phyloP scores from a whole-genome alignment of 805 yeast genomes.

The Candida vartiovaarae region DNA sequence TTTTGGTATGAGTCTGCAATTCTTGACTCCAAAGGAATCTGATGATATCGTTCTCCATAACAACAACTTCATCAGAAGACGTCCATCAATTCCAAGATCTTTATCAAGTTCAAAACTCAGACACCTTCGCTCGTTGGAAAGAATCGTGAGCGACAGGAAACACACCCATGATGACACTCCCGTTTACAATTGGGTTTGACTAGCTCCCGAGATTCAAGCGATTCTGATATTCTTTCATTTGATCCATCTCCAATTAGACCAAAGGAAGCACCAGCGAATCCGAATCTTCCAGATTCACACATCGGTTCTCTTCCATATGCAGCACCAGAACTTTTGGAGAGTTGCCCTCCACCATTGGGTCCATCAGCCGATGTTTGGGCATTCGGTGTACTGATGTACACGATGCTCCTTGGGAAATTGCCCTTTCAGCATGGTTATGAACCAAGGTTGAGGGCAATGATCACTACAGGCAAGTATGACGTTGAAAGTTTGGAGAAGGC shows the following conservation, averaged over 20 bases:
- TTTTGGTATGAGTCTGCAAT: conserved; percentile 69
- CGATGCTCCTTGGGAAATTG: conserved; percentile 64
- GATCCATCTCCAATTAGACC: conserved; percentile 13
- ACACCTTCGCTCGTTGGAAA: conserved; percentile 12
- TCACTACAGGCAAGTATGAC: conserved; percentile 59
- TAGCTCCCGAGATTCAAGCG: not conserved
- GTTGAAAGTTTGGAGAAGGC: conserved; percentile 36
- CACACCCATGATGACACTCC: conserved; percentile 28
- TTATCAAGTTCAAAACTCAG: conserved; percentile 21
- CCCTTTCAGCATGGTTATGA: conserved; percentile 85
- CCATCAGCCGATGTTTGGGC: conserved; percentile 88
- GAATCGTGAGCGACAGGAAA: conserved; percentile 21
- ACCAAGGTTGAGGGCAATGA: conserved; percentile 69
- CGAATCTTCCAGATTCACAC: conserved; percentile 47
- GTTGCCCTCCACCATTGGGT: conserved; percentile 53
- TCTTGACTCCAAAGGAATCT: conserved; percentile 8
- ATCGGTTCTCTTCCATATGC: conserved; percentile 93
- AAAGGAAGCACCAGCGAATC: conserved; percentile 2
- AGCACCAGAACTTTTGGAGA: conserved; percentile 72
- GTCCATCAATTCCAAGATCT: conserved; percentile 29
- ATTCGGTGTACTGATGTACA: conserved; percentile 68
- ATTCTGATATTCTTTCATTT: conserved; percentile 7
- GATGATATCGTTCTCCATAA: conserved; percentile 24
- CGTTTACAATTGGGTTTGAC: conserved; percentile 5
- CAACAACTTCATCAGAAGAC: conserved; percentile 12